These are phyloP conservation scores for Eragrostis tef DNA, from an alignment of 202 grass and related monocot genomes.

Conservation along the genomic window DNA sequence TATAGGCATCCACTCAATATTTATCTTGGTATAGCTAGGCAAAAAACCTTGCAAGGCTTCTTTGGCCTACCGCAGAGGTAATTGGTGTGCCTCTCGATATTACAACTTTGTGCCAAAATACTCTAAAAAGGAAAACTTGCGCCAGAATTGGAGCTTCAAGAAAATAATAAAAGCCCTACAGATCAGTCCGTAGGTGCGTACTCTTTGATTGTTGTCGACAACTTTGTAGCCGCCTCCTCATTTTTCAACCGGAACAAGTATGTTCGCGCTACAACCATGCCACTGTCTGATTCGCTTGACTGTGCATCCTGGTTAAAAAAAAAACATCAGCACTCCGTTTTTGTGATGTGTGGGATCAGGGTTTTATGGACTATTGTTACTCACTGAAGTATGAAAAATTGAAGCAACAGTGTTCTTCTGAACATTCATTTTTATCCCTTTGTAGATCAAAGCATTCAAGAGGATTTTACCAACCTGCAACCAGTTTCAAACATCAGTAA, in stretches of 20 bases:
- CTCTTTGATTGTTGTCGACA: conserved; percentile 76
- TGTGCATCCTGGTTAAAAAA: conserved; percentile 53
- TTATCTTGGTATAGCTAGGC: conserved; percentile 14
- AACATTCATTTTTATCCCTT: conserved; percentile 88
- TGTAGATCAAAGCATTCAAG: conserved; percentile 91
- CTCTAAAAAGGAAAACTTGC: not conserved
- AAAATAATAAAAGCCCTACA: not conserved
- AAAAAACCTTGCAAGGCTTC: conserved; percentile 45
- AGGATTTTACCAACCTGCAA: conserved; percentile 86
- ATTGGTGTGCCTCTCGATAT: not conserved
- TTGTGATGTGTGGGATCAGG: not conserved
- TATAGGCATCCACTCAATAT: not conserved
- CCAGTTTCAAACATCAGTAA: conserved; percentile 45
- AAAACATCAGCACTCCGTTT: not conserved
- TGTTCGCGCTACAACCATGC: conserved; percentile 57
- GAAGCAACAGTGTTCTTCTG: conserved; percentile 94
- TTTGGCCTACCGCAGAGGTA: conserved; percentile 11
- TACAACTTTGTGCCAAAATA: conserved; percentile 23
- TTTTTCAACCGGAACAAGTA: conserved; percentile 81
- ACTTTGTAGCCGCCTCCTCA: conserved; percentile 62
- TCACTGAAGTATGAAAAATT: conserved; percentile 86
- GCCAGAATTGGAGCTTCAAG: conserved; percentile 7
- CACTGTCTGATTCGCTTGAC: conserved; percentile 38
- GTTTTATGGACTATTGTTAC: conserved; percentile 16
- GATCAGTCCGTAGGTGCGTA: conserved; percentile 63